Percentiles rank a stretch among this genome's conserved stretches.
These are phyloP conservation scores for Fusarium sp. DNA, from an alignment of 2,329 filamentous ascomycete species.

Conservation along the genomic window DNA sequence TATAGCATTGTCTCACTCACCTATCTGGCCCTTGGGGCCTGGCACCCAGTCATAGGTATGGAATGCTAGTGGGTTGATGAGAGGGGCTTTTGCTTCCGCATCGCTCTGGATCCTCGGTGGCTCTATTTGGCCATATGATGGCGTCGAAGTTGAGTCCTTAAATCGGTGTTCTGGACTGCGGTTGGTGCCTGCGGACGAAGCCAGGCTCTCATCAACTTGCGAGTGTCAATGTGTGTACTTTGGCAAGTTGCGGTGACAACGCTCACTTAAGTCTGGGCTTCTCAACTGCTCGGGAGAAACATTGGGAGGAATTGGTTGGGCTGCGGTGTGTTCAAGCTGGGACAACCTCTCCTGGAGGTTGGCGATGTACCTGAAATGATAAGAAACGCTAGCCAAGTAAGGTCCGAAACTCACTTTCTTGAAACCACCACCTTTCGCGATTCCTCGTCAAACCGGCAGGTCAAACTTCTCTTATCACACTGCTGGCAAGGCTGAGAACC, in stretches of 20 bases:
- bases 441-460: slow-evolving; percentile 29
- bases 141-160: slow-evolving; percentile 8
- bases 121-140: background rate
- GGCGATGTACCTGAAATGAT: slow-evolving; percentile 23
- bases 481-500: slow-evolving; percentile 30
- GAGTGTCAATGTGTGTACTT: background rate
- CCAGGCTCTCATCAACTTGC: background rate
- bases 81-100: slow-evolving; percentile 24
- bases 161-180: background rate
- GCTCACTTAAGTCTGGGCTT: slow-evolving; percentile 9
- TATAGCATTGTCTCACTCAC: background rate
- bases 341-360: slow-evolving; percentile 28
- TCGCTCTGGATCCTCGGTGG: background rate
- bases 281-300: background rate
- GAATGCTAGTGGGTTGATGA: slow-evolving; percentile 34
- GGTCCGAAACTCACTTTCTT: slow-evolving; percentile 9
- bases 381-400: background rate
- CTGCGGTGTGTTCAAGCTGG: slow-evolving; percentile 5
- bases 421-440: slow-evolving; percentile 34
- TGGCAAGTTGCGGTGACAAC: too few species aligned
- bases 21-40: slow-evolving; percentile 13
- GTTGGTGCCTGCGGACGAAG: background rate
- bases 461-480: slow-evolving; percentile 24
- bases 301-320: background rate
- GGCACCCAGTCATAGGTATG: slow-evolving; percentile 38